Conservation (phyloP, 1,284 basidiomycete genomes). For the Ustilago crameri region DNA sequence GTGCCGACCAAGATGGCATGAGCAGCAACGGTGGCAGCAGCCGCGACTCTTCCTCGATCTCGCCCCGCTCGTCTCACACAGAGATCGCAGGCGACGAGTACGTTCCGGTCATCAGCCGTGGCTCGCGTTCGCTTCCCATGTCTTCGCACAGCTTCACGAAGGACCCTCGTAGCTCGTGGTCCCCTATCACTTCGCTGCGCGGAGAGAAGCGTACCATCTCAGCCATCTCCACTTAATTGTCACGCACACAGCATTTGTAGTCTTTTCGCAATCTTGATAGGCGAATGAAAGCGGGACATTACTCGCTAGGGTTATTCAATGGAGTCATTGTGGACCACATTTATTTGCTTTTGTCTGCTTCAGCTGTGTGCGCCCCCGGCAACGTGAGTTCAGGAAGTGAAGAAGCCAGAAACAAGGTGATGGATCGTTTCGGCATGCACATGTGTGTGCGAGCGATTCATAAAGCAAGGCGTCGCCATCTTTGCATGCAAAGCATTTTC, state of each 20-base stretch:
- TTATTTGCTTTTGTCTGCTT: background rate
- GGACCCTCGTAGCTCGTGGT: slow-evolving; percentile 39
- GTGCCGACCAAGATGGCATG: slow-evolving; percentile 25
- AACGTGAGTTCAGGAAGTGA: background rate
- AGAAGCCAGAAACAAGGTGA: background rate
- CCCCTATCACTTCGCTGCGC: slow-evolving; percentile 34
- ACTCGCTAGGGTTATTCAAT: background rate
- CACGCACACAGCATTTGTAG: slow-evolving; percentile 13
- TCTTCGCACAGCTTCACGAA: slow-evolving; percentile 20
- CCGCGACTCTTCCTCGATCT: slow-evolving; percentile 34
- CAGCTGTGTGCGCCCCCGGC: background rate
- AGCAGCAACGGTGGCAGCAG: slow-evolving; percentile 35
- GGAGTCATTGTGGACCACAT: slow-evolving; percentile 5
- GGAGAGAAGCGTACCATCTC: slow-evolving; percentile 41
- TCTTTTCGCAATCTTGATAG: background rate
- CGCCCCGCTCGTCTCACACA: slow-evolving; percentile 31
- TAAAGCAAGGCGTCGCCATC: slow-evolving; percentile 24
- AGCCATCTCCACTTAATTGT: slow-evolving; percentile 27
- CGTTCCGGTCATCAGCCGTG: slow-evolving; percentile 21
- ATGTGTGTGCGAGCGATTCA: slow-evolving; percentile 1
- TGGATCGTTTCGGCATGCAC: slow-evolving; percentile 21
- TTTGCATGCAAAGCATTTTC: background rate
- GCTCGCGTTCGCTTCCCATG: slow-evolving; percentile 25
- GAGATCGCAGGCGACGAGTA: slow-evolving; percentile 32
- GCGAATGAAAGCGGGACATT: no score